phyloP scores from a whole-genome alignment of 768 basidiomycete species.

The Trametes villosa region DNA sequence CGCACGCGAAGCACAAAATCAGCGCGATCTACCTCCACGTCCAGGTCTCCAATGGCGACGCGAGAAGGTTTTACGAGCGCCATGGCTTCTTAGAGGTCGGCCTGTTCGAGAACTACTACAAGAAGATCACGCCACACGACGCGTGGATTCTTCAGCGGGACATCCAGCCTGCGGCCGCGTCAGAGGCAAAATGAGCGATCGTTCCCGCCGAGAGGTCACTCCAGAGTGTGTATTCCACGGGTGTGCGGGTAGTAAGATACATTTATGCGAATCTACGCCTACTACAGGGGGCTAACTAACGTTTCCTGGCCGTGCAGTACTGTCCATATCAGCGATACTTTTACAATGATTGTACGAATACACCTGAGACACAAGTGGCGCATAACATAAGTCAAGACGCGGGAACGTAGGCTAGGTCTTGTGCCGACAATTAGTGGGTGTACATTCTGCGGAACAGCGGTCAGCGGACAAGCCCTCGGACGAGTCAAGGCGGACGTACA shows the following conservation, averaged over 20 bases:
- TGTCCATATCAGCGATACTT: slow-evolving; percentile 27
- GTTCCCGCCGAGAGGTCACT: neutral
- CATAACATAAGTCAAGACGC: slow-evolving; percentile 26
- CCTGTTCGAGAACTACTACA: slow-evolving; percentile 80
- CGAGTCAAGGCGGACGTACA: slow-evolving; percentile 9
- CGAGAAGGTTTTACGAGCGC: slow-evolving; percentile 81
- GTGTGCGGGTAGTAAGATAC: slow-evolving; percentile 23
- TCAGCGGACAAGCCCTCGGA: slow-evolving; percentile 5
- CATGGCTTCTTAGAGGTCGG: slow-evolving; percentile 78
- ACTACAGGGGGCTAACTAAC: slow-evolving; percentile 21
- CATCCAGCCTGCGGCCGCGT: slow-evolving; percentile 33
- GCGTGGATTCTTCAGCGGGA: slow-evolving; percentile 85
- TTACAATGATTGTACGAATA: slow-evolving; percentile 27
- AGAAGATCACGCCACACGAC: slow-evolving; percentile 81
- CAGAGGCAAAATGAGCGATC: slow-evolving; percentile 14
- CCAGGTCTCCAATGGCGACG: slow-evolving; percentile 77
- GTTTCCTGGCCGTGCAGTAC: slow-evolving; percentile 19
- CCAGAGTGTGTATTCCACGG: slow-evolving; percentile 15
- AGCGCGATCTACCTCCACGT: slow-evolving; percentile 82
- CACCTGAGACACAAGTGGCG: slow-evolving; percentile 23
- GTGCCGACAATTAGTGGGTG: slow-evolving; percentile 27
- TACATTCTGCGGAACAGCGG: slow-evolving; percentile 21
- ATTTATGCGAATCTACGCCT: slow-evolving; percentile 21
- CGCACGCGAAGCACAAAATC: slow-evolving; percentile 64
- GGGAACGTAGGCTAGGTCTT: slow-evolving; percentile 24